Base-by-base conservation (phyloP, 2,329 filamentous ascomycete species). In the Monilinia laxa region DNA sequence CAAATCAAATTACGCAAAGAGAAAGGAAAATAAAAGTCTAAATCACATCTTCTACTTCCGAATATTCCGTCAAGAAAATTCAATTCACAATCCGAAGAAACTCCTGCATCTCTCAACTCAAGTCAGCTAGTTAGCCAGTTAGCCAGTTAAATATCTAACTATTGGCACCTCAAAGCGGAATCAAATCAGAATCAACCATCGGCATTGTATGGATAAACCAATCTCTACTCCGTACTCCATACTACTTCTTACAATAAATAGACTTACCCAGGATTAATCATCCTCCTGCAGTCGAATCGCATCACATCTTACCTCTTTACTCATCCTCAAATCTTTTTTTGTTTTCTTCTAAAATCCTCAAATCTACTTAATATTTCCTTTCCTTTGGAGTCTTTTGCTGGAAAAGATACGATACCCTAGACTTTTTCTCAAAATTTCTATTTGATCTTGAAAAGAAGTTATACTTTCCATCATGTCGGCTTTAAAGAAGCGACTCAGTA, bases 401-500 rank as follows among this genome's bases (percentile, higher is more conserved):
- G 40, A 25, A 23, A 3, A 28, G 51, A 52, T 52, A 47, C 47
- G 3, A 49, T 10, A 31, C 28, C 28, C 28, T 16, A 38, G 20
- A 40, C 12, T 40, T 40, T 3, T 35, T 40, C 51, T 42, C 49
- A 23, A 40, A 6, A 1, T 23, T 49, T 23, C 18, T 16, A 3
- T 49, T 49, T 5, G 11, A 35, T 4, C 28, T 66, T 52, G 5
- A 1, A 51, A 45, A 25, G 20, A 12, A 47, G 49, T 25, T 28
- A 64, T 31, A 6, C n/a, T 25, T 31, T 12, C 45, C 64, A 72
- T 64, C 20, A 75, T 75, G 74, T 73, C 71, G 45, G 72, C 74
- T 67, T 51, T 75, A 57, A 74, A 72, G 70, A 75, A 74, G 54
- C 70, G 69, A 12, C 70, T 75, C 59, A 67, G 58, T 53, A 75